phyloP scores from a whole-genome alignment of 2,329 filamentous ascomycete genomes.

The Monilinia aucupariae region DNA sequence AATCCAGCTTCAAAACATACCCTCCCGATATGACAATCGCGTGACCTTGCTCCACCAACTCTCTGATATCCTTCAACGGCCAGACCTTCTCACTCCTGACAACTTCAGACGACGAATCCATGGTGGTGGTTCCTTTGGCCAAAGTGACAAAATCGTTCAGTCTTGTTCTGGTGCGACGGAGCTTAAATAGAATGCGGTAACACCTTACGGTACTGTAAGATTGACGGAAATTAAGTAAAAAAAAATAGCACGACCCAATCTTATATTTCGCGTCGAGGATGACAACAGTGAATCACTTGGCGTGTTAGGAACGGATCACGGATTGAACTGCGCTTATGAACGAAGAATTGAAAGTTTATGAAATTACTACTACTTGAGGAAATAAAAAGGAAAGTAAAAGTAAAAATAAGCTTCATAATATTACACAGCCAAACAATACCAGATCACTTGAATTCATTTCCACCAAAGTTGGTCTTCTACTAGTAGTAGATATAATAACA shows the following conservation, averaged over 20 bases:
- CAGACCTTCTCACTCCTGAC: slow-evolving; percentile 4
- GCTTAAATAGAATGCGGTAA: neutral
- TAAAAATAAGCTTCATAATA: neutral
- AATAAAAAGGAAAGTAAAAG: neutral
- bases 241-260: neutral
- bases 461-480: too few species aligned
- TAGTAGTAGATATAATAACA: too few species aligned
- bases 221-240: slow-evolving; percentile 7
- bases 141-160: neutral
- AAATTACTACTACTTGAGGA: too few species aligned
- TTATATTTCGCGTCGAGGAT: neutral
- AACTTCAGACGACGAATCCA: slow-evolving; percentile 5
- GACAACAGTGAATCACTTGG: slow-evolving; percentile 3
- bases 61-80: slow-evolving; percentile 11
- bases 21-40: slow-evolving; percentile 9
- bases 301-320: neutral
- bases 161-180: slow-evolving; percentile 2
- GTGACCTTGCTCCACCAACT: slow-evolving; percentile 10
- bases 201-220: neutral
- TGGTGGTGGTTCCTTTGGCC: slow-evolving; percentile 6
- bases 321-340: neutral
- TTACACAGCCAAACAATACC: too few species aligned
- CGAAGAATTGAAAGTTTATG: neutral
- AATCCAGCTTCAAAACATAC: slow-evolving; percentile 74
- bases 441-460: too few species aligned